Evolutionary conservation across 2,329 filamentous ascomycete species (phyloP), one percentile per base, ranked within the genome.

Genomic region (Trichoderma aggressivum): DNA sequence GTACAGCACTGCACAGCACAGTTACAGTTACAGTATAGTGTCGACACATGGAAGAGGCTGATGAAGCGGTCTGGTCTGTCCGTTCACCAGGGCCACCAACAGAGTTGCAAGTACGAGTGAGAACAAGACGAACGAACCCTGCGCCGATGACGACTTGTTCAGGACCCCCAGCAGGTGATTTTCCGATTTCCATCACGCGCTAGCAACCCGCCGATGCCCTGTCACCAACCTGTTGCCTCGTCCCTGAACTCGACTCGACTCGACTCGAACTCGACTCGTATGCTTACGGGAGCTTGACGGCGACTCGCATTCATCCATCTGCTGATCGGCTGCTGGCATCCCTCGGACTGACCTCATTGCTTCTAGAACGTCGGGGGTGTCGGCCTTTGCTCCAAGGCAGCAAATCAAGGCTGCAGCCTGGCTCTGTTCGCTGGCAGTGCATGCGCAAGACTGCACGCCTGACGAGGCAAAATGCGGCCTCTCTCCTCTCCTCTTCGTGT

Each of bases 311-410:
- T 21, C 21, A 11, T 55, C 24, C 30, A 16, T 62, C 24, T 47
- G 30, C 58, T 60, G 39, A 61, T 70, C 65, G 65, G 26, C n/a
- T 68, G 53, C 55, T 47, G 34, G 65, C 65, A 56, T 66, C 5
- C 21, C 30, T 24, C 58, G 21, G 36, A n/a, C n/a, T n/a, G 58
- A 7, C 58, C 30, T 61, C 24, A 21, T 30, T 30, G 47, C 62
- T 65, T 65, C 63, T 66, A 66, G 63, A 58, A 58, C 50, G 34
- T 47, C 30, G 62, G 28, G 43, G 62, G 26, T 64, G 39, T 64
- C 62, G 43, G 43, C 24, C 61, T 50, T 32, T 64, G 18, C 8
- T 68, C 26, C 55, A 32, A 21, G 10, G 34, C 64, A 43, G 55
- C 36, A 32, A 18, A 59, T 59, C 5, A 47, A 21, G 8, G 55